Evolutionary conservation across 176 grass and related monocot genomes (phyloP).

Genomic region (Oryza longistaminata): DNA sequence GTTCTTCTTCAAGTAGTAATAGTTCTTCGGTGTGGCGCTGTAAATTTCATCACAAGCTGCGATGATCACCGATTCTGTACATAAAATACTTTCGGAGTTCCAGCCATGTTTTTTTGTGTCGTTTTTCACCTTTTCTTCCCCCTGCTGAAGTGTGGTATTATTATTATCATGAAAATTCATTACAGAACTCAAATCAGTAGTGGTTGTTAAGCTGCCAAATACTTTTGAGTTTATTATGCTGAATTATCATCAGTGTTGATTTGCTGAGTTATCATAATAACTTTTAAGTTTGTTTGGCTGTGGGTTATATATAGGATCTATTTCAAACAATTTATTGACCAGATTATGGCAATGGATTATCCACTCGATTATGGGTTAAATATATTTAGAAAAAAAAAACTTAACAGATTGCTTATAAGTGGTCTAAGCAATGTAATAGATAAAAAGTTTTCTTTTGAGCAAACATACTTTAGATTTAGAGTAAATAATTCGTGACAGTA

Average conservation of each 20-base stretch:
- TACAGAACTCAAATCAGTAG: neutral
- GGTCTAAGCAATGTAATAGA: too few relatives aligned
- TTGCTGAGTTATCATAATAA: neutral
- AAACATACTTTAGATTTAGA: too few relatives aligned
- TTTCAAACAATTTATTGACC: too few relatives aligned
- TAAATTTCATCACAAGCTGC: neutral
- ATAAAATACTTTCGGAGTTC: neutral
- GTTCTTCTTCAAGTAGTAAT: slow-evolving; percentile 73
- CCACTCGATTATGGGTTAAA: too few relatives aligned
- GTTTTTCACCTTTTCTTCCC: neutral
- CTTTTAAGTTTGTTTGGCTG: neutral
- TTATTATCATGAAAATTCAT: neutral
- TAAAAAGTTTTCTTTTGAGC: too few relatives aligned
- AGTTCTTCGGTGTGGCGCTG: neutral
- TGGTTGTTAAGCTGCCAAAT: neutral
- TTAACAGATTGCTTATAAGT: too few relatives aligned
- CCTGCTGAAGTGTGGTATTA: neutral
- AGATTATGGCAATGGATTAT: too few relatives aligned
- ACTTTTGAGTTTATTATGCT: neutral
- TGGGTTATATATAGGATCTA: too few relatives aligned
- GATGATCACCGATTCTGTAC: slow-evolving; percentile 4
- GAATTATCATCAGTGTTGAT: neutral
- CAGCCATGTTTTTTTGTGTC: neutral
- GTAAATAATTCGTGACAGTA: too few relatives aligned
- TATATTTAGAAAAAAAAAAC: too few relatives aligned